These are phyloP conservation scores for Metarhizium brunneum DNA, from an alignment of 2,329 filamentous ascomycete genomes.

Conservation along the genomic window DNA sequence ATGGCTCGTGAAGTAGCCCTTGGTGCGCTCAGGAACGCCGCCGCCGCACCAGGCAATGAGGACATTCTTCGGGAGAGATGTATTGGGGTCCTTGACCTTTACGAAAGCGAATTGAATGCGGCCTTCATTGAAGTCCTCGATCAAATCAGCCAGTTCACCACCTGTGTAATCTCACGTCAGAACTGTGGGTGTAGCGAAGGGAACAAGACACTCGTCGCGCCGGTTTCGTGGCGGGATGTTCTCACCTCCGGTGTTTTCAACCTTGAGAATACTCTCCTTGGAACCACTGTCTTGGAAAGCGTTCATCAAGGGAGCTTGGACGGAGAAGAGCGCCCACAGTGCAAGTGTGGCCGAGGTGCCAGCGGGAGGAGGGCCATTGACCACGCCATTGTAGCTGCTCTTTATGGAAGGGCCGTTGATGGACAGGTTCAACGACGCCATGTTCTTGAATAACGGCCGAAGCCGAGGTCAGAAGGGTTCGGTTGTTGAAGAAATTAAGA, in stretches of 20 bases:
- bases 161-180: constrained; percentile 41
- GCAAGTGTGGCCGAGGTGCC: constrained; percentile 70
- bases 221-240: background rate
- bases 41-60: constrained; percentile 96
- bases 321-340: constrained; percentile 90
- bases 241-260: constrained; percentile 80
- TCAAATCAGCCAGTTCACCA: constrained; percentile 79
- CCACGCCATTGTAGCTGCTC: constrained; percentile 60
- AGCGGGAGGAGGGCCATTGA: constrained; percentile 41
- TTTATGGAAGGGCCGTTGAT: constrained; percentile 76
- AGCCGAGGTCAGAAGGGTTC: background rate
- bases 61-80: constrained; percentile 77
- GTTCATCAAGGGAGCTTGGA: constrained; percentile 83
- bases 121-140: constrained; percentile 95
- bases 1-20: constrained; percentile 97
- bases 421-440: constrained; percentile 75
- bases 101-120: constrained; percentile 95
- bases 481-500: background rate
- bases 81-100: constrained; percentile 94
- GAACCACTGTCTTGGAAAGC: constrained; percentile 79
- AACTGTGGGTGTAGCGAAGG: constrained; percentile 1
- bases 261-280: constrained; percentile 93
- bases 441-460: constrained; percentile 25
- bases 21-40: constrained; percentile 95
- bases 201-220: background rate